Conservation (phyloP, 805 yeast genomes). For the Metschnikowia matae region DNA sequence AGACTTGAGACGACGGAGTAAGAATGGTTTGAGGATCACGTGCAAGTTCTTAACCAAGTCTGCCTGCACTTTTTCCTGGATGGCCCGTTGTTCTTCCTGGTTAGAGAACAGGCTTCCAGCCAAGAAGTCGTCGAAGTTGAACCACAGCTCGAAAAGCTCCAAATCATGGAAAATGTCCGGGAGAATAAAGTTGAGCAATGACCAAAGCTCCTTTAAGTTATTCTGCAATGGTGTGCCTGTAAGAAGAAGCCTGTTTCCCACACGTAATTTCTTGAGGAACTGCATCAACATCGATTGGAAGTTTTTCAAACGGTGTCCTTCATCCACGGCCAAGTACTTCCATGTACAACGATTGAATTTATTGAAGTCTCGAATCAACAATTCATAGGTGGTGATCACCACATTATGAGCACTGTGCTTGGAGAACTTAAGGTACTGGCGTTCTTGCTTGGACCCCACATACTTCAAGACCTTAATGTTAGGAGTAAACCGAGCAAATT, state of each 20-base stretch:
- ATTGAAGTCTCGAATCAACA: conserved; percentile 63
- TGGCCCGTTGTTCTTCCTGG: conserved; percentile 44
- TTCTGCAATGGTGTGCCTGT: conserved; percentile 98
- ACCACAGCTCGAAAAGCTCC: conserved; percentile 90
- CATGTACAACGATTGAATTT: conserved; percentile 54
- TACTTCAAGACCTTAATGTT: conserved; percentile 56
- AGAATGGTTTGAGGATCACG: conserved; percentile 82
- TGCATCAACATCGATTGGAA: conserved; percentile 70
- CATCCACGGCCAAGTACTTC: conserved; percentile 89
- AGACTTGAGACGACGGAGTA: conserved; percentile 74
- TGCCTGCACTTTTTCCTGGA: conserved; percentile 49
- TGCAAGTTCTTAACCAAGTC: conserved; percentile 74
- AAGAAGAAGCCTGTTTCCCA: conserved; percentile 68
- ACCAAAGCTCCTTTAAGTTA: conserved; percentile 87
- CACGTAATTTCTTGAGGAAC: conserved; percentile 62
- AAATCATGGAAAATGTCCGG: conserved; percentile 93
- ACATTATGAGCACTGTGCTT: conserved; percentile 38
- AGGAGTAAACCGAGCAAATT: conserved; percentile 73
- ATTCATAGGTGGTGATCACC: conserved; percentile 78
- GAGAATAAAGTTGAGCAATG: conserved; percentile 79
- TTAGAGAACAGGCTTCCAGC: conserved; percentile 26
- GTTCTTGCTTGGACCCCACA: conserved; percentile 57
- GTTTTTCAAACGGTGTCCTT: conserved; percentile 91
- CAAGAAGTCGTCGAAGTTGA: conserved; percentile 67
- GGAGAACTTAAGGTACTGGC: conserved; percentile 27